Base-by-base conservation (phyloP, 2,329 filamentous ascomycete species). In the Fusarium sp. region DNA sequence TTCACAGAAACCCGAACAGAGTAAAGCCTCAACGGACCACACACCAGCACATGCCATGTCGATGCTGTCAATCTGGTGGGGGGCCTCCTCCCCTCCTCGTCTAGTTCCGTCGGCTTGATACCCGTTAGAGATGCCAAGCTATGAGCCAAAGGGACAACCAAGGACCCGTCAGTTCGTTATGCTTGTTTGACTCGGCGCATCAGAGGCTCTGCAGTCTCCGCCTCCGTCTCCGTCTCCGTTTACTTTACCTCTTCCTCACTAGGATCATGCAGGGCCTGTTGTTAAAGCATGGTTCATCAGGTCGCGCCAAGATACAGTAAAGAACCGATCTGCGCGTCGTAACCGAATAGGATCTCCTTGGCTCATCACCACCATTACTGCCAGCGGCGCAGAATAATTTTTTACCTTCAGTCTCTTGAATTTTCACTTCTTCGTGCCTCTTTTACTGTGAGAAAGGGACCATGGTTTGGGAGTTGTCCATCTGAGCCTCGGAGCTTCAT, bases 71-170 rank as follows among this genome's bases (percentile, higher is more conserved):
- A 27, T 56, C 13, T 10, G 37, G 20, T 27, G 27, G 45, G 64
- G 35, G 20, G 32, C 45, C 18, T 57, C 50, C 30, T 75, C 60
- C 70, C 60, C 73, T 64, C 60, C 59, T 74, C 58, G 64, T 58
- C 60, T 66, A 65, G 59, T 30, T 6, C 61, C 57, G 34, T 45
- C 59, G 52, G 39, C 37, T 25, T 56, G 72, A 27, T 70, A 7
- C 72, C 50, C 61, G 57, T 74, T 66, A 45, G 32, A 66, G 72
- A 52, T 69, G 68, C 68, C 72, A 75, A 70, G 72, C 25, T 30
- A n/a, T 48, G 62, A 64, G 9, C 37, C 37, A 48, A 54, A 34
- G 50, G 50, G 50, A 54, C 50, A 32, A 54, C 50, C 50, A 54
- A 54, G 18, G 50, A 20, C 50, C 50, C 27, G 50, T 54, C 50